Percentiles rank a stretch among this genome's conserved stretches.
phyloP scores from a whole-genome alignment of 805 yeast species.

The Clavispora phyllophila region DNA sequence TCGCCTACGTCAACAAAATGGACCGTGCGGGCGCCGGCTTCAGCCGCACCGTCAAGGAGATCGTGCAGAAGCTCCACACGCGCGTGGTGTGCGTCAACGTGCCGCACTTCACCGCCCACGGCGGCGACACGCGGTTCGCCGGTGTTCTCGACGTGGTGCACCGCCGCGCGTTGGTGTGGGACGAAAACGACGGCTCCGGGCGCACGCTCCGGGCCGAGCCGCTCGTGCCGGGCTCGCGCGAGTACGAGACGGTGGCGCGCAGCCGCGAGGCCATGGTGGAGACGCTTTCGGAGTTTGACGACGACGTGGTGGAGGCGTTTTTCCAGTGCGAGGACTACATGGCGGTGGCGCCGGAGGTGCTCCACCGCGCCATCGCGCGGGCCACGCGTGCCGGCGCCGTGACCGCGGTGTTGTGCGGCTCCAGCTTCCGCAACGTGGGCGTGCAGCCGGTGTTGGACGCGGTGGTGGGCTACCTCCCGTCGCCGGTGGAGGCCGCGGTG shows the following conservation, averaged over 20 bases:
- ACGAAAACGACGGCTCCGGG: constrained; percentile 42
- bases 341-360: constrained; percentile 49
- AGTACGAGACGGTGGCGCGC: constrained; percentile 44
- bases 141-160: constrained; percentile 78
- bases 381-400: constrained; percentile 56
- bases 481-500: constrained; percentile 59
- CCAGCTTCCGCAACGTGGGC: constrained; percentile 88
- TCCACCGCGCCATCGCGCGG: constrained; percentile 57
- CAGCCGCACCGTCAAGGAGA: constrained; percentile 81
- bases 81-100: constrained; percentile 69
- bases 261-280: constrained; percentile 78
- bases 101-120: constrained; percentile 53
- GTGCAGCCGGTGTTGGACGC: constrained; percentile 84
- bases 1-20: constrained; percentile 89
- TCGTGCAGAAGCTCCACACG: constrained; percentile 70
- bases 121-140: constrained; percentile 42
- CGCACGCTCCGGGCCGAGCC: constrained; percentile 45
- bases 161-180: constrained; percentile 55
- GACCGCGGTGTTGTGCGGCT: constrained; percentile 86
- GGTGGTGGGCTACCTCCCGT: constrained; percentile 70
- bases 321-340: constrained; percentile 71
- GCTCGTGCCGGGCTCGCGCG: constrained; percentile 28
- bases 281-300: constrained; percentile 79
- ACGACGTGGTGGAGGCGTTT: constrained; percentile 67
- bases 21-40: constrained; percentile 95